These are phyloP conservation scores for Pseudozyma sp. DNA, from an alignment of 1,284 basidiomycete species.

Conservation along the genomic window DNA sequence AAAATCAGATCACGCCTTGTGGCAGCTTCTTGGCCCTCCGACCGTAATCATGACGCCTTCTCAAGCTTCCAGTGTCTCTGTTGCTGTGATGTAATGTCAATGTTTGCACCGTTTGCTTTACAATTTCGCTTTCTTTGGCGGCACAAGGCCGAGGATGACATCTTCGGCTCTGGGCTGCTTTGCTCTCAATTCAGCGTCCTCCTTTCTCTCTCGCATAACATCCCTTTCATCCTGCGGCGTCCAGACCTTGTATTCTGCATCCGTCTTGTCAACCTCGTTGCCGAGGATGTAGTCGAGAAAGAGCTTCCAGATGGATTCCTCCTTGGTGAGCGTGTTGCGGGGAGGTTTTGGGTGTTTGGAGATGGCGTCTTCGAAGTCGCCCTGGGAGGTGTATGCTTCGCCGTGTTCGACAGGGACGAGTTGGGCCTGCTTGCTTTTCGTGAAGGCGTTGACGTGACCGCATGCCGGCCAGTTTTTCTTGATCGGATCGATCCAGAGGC, in stretches of 20 bases:
- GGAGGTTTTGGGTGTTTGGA: constrained; percentile 21
- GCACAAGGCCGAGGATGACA: constrained; percentile 27
- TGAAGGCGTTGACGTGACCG: constrained; percentile 52
- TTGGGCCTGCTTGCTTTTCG: constrained; percentile 28
- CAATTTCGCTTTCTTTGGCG: constrained; percentile 25
- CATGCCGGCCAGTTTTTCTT: constrained; percentile 49
- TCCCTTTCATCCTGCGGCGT: constrained; percentile 42
- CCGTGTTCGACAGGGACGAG: constrained; percentile 46
- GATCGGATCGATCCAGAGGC: constrained; percentile 56
- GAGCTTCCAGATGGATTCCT: constrained; percentile 57
- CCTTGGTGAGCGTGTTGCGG: constrained; percentile 37
- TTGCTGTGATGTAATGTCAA: not conserved
- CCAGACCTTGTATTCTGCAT: constrained; percentile 45
- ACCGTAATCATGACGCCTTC: no score
- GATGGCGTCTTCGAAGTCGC: constrained; percentile 27
- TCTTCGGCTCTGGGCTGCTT: constrained; percentile 27
- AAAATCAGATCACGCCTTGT: no score
- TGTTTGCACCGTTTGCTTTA: constrained; percentile 1
- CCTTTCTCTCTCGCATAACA: constrained; percentile 24
- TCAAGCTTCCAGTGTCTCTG: no score
- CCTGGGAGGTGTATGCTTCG: constrained; percentile 44
- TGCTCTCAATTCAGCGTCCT: constrained; percentile 19
- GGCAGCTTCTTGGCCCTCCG: no score
- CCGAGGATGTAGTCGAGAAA: constrained; percentile 51
- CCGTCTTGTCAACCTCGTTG: constrained; percentile 26